phyloP scores from a whole-genome alignment of 2,329 filamentous ascomycete species.

The Tothia fuscella region DNA sequence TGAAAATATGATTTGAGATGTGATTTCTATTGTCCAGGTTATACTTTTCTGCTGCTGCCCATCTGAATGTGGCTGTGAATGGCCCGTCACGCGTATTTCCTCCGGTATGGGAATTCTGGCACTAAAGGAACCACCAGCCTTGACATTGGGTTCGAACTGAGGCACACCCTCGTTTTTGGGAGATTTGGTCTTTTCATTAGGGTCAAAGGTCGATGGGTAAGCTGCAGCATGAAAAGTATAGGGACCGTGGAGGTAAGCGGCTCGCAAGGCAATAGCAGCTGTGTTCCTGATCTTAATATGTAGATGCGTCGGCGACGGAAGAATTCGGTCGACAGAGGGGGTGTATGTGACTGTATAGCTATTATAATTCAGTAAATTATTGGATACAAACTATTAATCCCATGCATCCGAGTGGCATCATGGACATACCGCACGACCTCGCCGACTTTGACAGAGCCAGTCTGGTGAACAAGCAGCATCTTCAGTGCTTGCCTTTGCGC shows the following conservation, averaged over 20 bases:
- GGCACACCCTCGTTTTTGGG: conserved; percentile 63
- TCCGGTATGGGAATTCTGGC: conserved; percentile 72
- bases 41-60: conserved; percentile 33
- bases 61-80: neutral
- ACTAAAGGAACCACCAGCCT: conserved; percentile 80
- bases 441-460: conserved; percentile 84
- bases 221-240: conserved; percentile 83
- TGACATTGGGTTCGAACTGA: conserved; percentile 91
- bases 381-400: neutral
- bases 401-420: too few species aligned
- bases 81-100: conserved; percentile 54
- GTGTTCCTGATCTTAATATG: conserved; percentile 86
- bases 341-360: conserved; percentile 82
- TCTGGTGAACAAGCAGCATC: conserved; percentile 88
- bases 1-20: conserved; percentile 91
- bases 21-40: conserved; percentile 82
- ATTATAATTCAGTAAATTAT: conserved; percentile 12
- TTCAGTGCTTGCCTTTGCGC: conserved; percentile 20
- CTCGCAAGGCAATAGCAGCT: conserved; percentile 77
- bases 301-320: conserved; percentile 70
- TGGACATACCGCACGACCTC: conserved; percentile 71
- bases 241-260: conserved; percentile 91
- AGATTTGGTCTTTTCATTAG: conserved; percentile 63
- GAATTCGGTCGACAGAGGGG: conserved; percentile 75
- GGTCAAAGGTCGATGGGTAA: conserved; percentile 72